These are phyloP conservation scores for Aspergillus avenaceus DNA, from an alignment of 495 filamentous ascomycete genomes.

Conservation along the genomic window DNA sequence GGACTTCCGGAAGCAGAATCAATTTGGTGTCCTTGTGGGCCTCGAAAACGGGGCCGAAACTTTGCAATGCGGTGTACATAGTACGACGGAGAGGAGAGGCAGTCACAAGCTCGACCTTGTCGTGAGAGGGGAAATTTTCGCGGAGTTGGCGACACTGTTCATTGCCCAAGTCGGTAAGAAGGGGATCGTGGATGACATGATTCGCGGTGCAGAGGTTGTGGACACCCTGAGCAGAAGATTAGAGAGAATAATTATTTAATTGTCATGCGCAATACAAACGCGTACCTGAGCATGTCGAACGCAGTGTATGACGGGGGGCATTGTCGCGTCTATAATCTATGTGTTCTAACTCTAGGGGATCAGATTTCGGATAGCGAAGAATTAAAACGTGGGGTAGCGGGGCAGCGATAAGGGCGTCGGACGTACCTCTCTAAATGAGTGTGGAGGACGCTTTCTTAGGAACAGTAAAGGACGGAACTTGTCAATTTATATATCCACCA, in stretches of 20 bases:
- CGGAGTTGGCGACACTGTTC: conserved; percentile 67
- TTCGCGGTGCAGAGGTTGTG: conserved; percentile 78
- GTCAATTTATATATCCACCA: background rate
- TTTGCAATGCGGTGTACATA: conserved; percentile 71
- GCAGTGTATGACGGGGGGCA: conserved; percentile 46
- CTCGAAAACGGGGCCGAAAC: conserved; percentile 56
- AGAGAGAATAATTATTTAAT: background rate
- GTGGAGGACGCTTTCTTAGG: background rate
- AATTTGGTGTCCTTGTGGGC: conserved; percentile 48
- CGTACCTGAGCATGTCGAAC: conserved; percentile 52
- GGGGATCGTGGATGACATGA: conserved; percentile 70
- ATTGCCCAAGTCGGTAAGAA: conserved; percentile 72
- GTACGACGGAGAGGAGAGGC: conserved; percentile 83
- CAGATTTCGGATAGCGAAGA: background rate
- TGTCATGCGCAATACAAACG: background rate
- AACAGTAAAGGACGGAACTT: background rate
- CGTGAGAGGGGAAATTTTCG: conserved; percentile 58
- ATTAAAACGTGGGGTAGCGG: conserved; percentile 13
- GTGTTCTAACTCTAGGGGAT: background rate
- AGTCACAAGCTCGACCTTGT: conserved; percentile 64
- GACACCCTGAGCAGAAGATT: conserved; percentile 52
- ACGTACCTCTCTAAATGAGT: background rate
- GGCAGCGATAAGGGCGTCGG: background rate
- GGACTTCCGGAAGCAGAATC: conserved; percentile 71
- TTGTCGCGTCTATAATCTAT: conserved; percentile 1